These are phyloP conservation scores for Beauveria bassiana DNA, from an alignment of 2,329 filamentous ascomycete species.

Conservation along the genomic window DNA sequence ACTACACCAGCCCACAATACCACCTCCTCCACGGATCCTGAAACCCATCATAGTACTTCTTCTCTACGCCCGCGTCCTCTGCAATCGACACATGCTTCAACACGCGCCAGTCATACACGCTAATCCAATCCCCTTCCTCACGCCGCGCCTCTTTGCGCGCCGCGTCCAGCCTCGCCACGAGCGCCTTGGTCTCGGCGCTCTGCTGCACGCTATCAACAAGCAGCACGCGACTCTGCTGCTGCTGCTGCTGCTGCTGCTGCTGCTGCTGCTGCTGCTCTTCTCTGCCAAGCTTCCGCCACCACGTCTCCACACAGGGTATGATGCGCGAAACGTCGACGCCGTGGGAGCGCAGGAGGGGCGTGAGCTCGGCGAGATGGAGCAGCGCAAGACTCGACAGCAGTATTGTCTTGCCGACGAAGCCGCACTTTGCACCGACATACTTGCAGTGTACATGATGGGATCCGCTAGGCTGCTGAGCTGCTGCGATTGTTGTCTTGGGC, in stretches of 20 bases:
- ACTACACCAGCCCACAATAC: slow-evolving; percentile 34
- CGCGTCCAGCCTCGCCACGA: slow-evolving; percentile 27
- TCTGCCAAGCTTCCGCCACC: slow-evolving; percentile 15
- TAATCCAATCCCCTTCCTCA: slow-evolving; percentile 29
- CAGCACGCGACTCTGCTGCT: slow-evolving; percentile 20
- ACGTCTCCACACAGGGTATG: slow-evolving; percentile 28
- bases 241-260: not conserved
- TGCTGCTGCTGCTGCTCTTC: not conserved
- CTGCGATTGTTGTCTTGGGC: too few species aligned
- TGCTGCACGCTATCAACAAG: slow-evolving; percentile 33
- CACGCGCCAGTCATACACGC: slow-evolving; percentile 41
- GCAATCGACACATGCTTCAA: slow-evolving; percentile 31
- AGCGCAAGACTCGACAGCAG: not conserved
- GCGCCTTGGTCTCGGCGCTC: slow-evolving; percentile 23
- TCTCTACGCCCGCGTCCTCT: slow-evolving; percentile 26
- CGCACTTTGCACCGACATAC: not conserved
- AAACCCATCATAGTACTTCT: slow-evolving; percentile 27
- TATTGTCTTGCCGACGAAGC: not conserved
- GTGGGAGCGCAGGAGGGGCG: slow-evolving; percentile 31
- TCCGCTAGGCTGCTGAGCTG: too few species aligned
- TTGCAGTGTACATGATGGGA: not conserved
- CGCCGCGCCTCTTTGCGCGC: slow-evolving; percentile 20
- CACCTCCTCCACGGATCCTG: slow-evolving; percentile 36
- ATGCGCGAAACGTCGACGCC: slow-evolving; percentile 26
- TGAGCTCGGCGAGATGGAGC: not conserved